Conservation (phyloP, 2,329 filamentous ascomycete species). For the Trichoderma atrobrunneum region DNA sequence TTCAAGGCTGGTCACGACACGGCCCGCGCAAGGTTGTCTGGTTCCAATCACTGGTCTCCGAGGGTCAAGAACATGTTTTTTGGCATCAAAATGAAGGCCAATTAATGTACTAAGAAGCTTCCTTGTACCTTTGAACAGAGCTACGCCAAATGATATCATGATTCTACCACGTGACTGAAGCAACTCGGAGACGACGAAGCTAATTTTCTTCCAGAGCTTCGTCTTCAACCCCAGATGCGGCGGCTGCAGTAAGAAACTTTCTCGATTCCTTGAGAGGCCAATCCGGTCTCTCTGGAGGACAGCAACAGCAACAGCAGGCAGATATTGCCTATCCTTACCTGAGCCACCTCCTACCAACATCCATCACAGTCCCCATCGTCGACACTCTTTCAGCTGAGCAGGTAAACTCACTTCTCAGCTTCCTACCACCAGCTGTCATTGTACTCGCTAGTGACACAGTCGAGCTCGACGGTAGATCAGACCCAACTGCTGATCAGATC, state of each 20-base stretch:
- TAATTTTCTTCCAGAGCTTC: slow-evolving; percentile 50
- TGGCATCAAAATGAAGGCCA: slow-evolving; percentile 24
- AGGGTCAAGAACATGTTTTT: slow-evolving; percentile 18
- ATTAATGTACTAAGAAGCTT: slow-evolving; percentile 35
- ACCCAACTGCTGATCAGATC: slow-evolving; percentile 66
- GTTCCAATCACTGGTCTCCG: slow-evolving; percentile 20
- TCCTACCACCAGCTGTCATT: slow-evolving; percentile 75
- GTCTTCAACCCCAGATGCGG: slow-evolving; percentile 64
- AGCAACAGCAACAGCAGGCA: slow-evolving; percentile 26
- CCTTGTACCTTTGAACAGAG: slow-evolving; percentile 29
- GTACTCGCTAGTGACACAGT: slow-evolving; percentile 67
- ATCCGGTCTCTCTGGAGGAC: slow-evolving; percentile 38
- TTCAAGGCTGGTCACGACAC: slow-evolving; percentile 29
- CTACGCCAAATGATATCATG: slow-evolving; percentile 22
- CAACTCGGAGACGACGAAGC: slow-evolving; percentile 8
- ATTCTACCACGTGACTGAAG: slow-evolving; percentile 6
- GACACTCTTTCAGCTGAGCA: slow-evolving; percentile 61
- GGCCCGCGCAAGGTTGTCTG: slow-evolving; percentile 25
- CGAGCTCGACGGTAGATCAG: slow-evolving; percentile 54
- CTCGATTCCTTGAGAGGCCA: slow-evolving; percentile 73
- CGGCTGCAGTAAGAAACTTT: slow-evolving; percentile 81
- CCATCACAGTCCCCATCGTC: slow-evolving; percentile 74
- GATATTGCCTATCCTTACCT: slow-evolving; percentile 76
- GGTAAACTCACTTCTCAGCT: slow-evolving; percentile 71
- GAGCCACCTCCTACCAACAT: slow-evolving; percentile 76